Evolutionary conservation across 768 basidiomycete species (phyloP).

Genomic region (Agrocybe pediades): DNA sequence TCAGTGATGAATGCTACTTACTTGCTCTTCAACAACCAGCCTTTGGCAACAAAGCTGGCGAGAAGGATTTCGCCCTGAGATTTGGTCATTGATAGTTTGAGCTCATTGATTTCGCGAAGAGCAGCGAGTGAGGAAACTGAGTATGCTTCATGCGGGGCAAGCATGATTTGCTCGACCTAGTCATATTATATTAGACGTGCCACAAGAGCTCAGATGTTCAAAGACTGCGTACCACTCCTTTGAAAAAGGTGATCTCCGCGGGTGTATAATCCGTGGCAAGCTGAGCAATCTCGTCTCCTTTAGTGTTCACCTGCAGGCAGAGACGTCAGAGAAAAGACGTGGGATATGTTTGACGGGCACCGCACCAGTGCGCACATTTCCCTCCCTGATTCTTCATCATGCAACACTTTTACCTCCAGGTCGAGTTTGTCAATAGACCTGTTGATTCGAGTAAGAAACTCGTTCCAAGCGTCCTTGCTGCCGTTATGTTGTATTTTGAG

Average conservation of each 20-base stretch:
- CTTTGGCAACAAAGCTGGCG: slow-evolving; percentile 80
- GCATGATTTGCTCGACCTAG: slow-evolving; percentile 87
- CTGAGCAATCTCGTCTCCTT: slow-evolving; percentile 81
- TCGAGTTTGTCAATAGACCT: slow-evolving; percentile 65
- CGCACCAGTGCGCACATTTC: slow-evolving; percentile 73
- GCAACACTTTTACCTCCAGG: slow-evolving; percentile 66
- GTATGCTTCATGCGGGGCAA: slow-evolving; percentile 72
- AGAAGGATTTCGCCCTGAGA: slow-evolving; percentile 73
- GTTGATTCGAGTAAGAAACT: slow-evolving; percentile 64
- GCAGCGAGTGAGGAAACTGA: slow-evolving; percentile 80
- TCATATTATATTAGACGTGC: background rate
- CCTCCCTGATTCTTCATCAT: slow-evolving; percentile 65
- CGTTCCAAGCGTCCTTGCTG: slow-evolving; percentile 53
- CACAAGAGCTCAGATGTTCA: background rate
- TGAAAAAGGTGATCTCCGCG: slow-evolving; percentile 83
- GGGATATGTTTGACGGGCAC: background rate
- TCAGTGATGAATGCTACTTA: slow-evolving; percentile 33
- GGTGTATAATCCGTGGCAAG: slow-evolving; percentile 82
- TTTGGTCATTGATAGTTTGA: slow-evolving; percentile 72
- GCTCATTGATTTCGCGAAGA: slow-evolving; percentile 62
- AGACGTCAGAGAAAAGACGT: background rate
- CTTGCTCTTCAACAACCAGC: slow-evolving; percentile 79
- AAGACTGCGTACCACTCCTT: slow-evolving; percentile 61
- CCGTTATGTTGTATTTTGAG: slow-evolving; percentile 46
- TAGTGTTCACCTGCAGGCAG: slow-evolving; percentile 69